These are phyloP conservation scores for Tylopilus subfusipes DNA, from an alignment of 768 basidiomycete species.

Conservation along the genomic window DNA sequence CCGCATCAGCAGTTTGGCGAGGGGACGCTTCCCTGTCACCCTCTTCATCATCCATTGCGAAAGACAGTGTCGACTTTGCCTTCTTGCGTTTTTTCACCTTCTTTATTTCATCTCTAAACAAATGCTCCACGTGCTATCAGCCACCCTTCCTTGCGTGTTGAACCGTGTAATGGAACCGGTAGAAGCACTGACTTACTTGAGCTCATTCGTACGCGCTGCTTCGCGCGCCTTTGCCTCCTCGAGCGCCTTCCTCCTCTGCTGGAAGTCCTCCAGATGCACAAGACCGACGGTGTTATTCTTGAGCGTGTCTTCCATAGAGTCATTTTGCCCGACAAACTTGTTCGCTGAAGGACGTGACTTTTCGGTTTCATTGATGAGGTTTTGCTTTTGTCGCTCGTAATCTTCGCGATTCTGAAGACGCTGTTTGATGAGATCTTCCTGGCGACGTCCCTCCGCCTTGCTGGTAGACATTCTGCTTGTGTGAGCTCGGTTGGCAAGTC, in stretches of 20 bases:
- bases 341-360: slow-evolving; percentile 83
- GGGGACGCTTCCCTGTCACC: slow-evolving; percentile 40
- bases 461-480: slow-evolving; percentile 60
- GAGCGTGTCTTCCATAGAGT: slow-evolving; percentile 90
- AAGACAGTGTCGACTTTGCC: slow-evolving; percentile 84
- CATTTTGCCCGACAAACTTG: slow-evolving; percentile 91
- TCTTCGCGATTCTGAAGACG: slow-evolving; percentile 77
- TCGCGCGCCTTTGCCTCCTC: slow-evolving; percentile 90
- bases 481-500: background rate
- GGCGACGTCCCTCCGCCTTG: slow-evolving; percentile 80
- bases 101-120: slow-evolving; percentile 84
- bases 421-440: slow-evolving; percentile 82
- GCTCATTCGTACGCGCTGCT: slow-evolving; percentile 77
- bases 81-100: slow-evolving; percentile 94
- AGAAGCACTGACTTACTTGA: slow-evolving; percentile 67
- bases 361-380: slow-evolving; percentile 84
- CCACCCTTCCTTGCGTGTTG: slow-evolving; percentile 35
- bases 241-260: slow-evolving; percentile 80
- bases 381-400: slow-evolving; percentile 76
- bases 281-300: slow-evolving; percentile 91
- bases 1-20: slow-evolving; percentile 37
- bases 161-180: background rate
- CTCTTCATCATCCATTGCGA: slow-evolving; percentile 82
- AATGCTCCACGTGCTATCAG: slow-evolving; percentile 78
- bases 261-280: slow-evolving; percentile 89